Evolutionary conservation across 2,329 filamentous ascomycete genomes (phyloP), one percentile per base, ranked within the genome.

Genomic region (Esteya vermicola): DNA sequence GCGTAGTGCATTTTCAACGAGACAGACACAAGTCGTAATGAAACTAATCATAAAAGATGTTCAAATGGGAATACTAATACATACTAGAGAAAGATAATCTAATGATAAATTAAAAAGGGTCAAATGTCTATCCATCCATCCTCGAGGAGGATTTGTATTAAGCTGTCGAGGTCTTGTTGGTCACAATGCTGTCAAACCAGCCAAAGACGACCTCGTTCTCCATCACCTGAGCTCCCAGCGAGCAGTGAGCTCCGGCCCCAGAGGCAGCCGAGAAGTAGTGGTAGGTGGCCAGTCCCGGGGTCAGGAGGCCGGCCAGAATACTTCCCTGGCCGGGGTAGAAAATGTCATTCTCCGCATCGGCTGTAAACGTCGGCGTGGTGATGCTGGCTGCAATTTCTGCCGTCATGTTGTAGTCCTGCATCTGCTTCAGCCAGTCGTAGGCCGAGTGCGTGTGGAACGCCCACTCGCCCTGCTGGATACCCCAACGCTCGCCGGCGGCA

Each of bases 391-490:
- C n/a, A n/a, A n/a, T n/a, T n/a, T n/a, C n/a, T n/a, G n/a, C n/a
- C n/a, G n/a, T n/a, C 25, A 27, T 16, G 31, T 36, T 22, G 26
- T 14, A 21, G 13, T 8, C 10, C 7, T 30, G 22, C 26, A 31
- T 19, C 4, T 14, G 16, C 12, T 20, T 9, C 16, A 34, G 12
- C n/a, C n/a, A n/a, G 12, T 54, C 49, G 41, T 45, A 59, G 9
- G 50, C 50, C 36, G 50, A 56, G n/a, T 46, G 39, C 12, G 48
- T 50, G 16, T 54, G 42, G 42, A 57, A 58, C 1, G 54, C 45
- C 54, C 54, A 59, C 2, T 55, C 38, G 5, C 56, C 54, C 38
- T 60, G 56, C 27, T 54, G 47, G 21, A 59, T 38, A 38, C 40
- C 49, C 57, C 57, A 60, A 22, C 50, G 47, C 19, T 39, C 33